Evolutionary conservation across 192 early-diverging fungal species (phyloP).

Genomic region (Umbelopsis sp.): DNA sequence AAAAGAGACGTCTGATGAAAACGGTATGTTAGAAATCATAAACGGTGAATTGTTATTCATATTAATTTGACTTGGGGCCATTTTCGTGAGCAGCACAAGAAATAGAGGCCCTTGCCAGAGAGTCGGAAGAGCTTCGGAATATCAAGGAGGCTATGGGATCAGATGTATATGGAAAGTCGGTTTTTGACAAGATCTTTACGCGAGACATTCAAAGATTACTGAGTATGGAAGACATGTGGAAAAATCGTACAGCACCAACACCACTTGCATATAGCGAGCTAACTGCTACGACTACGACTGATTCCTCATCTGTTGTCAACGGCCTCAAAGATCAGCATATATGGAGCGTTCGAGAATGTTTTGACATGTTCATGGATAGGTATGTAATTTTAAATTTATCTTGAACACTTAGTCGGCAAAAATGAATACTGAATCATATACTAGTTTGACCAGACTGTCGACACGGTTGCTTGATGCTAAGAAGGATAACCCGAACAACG

Average conservation of each 20-base stretch:
- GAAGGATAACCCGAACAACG: constrained; percentile 48
- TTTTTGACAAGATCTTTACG: constrained; percentile 83
- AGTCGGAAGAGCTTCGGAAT: constrained; percentile 69
- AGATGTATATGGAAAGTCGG: constrained; percentile 56
- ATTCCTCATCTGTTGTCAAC: constrained; percentile 3
- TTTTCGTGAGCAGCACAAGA: constrained; percentile 60
- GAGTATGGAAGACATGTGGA: constrained; percentile 91
- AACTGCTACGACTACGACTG: constrained; percentile 27
- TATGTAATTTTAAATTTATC: constrained; percentile 20
- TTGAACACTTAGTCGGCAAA: background rate
- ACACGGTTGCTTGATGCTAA: constrained; percentile 46
- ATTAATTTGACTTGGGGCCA: background rate
- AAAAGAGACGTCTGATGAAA: constrained; percentile 41
- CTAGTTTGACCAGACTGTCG: constrained; percentile 57
- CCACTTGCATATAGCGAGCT: constrained; percentile 64
- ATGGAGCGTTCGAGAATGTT: constrained; percentile 72
- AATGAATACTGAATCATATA: background rate
- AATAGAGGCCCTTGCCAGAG: constrained; percentile 68
- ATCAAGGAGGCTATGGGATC: constrained; percentile 66
- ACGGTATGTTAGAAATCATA: constrained; percentile 46
- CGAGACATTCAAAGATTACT: constrained; percentile 80
- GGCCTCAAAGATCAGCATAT: constrained; percentile 66
- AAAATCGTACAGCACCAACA: constrained; percentile 64
- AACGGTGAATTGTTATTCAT: background rate
- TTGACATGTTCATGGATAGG: constrained; percentile 74